These are phyloP conservation scores for Lagenidium sp. DNA, from an alignment of 352 stramenopile genomes.

Conservation along the genomic window DNA sequence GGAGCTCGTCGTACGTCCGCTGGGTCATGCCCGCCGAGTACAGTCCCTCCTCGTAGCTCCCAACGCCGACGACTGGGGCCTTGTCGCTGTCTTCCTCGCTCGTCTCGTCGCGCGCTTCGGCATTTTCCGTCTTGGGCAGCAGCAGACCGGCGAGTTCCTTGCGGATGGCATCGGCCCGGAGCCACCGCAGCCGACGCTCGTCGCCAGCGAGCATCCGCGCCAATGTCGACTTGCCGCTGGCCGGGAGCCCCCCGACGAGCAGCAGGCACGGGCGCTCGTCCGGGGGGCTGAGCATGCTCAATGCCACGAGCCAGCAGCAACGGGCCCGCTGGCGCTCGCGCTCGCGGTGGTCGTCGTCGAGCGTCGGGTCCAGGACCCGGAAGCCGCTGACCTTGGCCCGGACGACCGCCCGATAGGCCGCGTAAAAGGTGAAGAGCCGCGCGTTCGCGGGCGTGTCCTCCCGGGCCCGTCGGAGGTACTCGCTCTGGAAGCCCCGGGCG, in stretches of 20 bases:
- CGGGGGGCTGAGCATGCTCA: slow-evolving; percentile 34
- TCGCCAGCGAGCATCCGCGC: slow-evolving; percentile 35
- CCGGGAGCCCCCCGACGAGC: slow-evolving; percentile 46
- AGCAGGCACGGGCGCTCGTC: slow-evolving; percentile 37
- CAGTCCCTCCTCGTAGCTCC: slow-evolving; percentile 43
- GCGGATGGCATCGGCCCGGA: slow-evolving; percentile 53
- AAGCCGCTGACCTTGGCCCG: slow-evolving; percentile 64
- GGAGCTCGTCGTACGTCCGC: slow-evolving; percentile 57
- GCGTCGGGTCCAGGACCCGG: slow-evolving; percentile 38
- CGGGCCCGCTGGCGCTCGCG: slow-evolving; percentile 28
- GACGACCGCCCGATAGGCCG: slow-evolving; percentile 57
- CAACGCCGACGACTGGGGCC: slow-evolving; percentile 1
- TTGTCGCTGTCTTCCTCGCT: neutral
- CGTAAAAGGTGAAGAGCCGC: slow-evolving; percentile 47
- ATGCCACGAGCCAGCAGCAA: slow-evolving; percentile 60
- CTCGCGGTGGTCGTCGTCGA: slow-evolving; percentile 24
- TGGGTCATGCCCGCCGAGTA: slow-evolving; percentile 49
- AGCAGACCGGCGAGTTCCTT: slow-evolving; percentile 33
- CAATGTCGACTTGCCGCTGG: slow-evolving; percentile 56
- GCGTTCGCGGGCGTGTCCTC: slow-evolving; percentile 41
- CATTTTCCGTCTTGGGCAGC: neutral
- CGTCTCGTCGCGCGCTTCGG: neutral
- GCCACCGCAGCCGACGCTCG: slow-evolving; percentile 32
- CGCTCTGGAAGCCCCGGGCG: slow-evolving; percentile 29
- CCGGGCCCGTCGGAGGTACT: slow-evolving; percentile 41